Evolutionary conservation across 2,329 filamentous ascomycete species (phyloP), one percentile per base, ranked within the genome.

Genomic region (Clathrospora elynae): DNA sequence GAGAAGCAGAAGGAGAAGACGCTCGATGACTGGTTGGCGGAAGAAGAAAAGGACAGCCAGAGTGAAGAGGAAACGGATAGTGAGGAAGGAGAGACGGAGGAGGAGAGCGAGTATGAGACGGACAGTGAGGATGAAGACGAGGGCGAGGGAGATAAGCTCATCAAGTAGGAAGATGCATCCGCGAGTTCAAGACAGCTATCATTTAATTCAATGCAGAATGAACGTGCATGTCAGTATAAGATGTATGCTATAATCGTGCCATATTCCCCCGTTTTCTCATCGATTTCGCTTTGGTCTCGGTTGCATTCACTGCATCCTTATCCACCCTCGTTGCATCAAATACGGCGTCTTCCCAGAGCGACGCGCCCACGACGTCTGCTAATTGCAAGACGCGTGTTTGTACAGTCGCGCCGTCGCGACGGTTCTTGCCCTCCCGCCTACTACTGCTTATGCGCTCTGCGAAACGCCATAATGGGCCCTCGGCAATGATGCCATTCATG

Each of bases 351-450:
- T 78, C 79, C 70, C 88, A 96, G 13, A 97, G 68, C 46, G 78
- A 77, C 37, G 75, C 71, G 0, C 90, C 91, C 7, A 96, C 78
- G 32, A 79, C 70, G 62, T 95, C 90, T 6, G 87, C 86, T 55
- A 97, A 77, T 5, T 78, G 75, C 24, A 97, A 71, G 8, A 99
- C 92, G 13, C 93, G 79, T 9, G 81, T 87, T 57, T 86, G 87
- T 3, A 97, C 91, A 0, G 90, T 96, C 1, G 86, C 88, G 9
- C 91, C 91, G 67, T 99, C 93, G n/a, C 92, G 80, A 14, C 93
- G 78, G 67, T 97, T 96, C 81, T 97, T 99, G 6, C 93, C 93
- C 73, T 97, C 93, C 29, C 92, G 79, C 20, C 93, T 78, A 30
- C 84, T 88, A 35, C 83, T 79, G 6, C 90, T 89, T 51, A 99